A percentile compares a stretch with the other conserved stretches of the same genome.
These are phyloP conservation scores for Cryphonectria parasitica DNA, from an alignment of 2,329 filamentous ascomycete genomes.

Conservation along the genomic window DNA sequence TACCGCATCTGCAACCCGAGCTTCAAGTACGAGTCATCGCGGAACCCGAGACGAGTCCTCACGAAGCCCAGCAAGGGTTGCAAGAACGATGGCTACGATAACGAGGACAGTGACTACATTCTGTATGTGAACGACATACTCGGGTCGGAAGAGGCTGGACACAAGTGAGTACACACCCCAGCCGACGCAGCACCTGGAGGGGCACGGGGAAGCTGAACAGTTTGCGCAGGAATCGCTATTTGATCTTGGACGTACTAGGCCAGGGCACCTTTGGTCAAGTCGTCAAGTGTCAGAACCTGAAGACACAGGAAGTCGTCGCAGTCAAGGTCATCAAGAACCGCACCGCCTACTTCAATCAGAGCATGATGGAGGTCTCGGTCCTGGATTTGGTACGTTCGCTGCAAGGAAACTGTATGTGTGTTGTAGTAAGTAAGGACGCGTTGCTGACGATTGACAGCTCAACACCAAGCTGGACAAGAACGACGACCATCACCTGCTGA, in stretches of 20 bases:
- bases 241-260: constrained; percentile 94
- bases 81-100: constrained; percentile 99
- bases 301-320: constrained; percentile 96
- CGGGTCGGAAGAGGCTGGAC: constrained; percentile 94
- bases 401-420: constrained; percentile 1
- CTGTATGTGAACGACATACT: constrained; percentile 98
- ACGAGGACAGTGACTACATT: constrained; percentile 99
- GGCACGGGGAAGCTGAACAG: constrained; percentile 16
- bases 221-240: constrained; percentile 77
- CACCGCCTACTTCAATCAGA: constrained; percentile 99
- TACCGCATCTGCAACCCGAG: constrained; percentile 97
- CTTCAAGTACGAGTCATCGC: constrained; percentile 98
- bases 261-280: constrained; percentile 99
- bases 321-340: constrained; percentile 99
- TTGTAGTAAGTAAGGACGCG: not conserved
- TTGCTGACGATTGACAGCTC: constrained; percentile 58
- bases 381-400: constrained; percentile 75
- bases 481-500: constrained; percentile 93
- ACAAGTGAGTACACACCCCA: constrained; percentile 69
- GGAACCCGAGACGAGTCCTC: constrained; percentile 91
- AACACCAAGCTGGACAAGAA: constrained; percentile 99
- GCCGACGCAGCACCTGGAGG: not conserved
- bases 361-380: constrained; percentile 99
- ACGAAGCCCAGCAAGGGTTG: constrained; percentile 98
- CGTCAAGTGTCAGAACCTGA: constrained; percentile 97